phyloP scores from a whole-genome alignment of 2,329 filamentous ascomycete species.

The Sarocladiaceae sp. region DNA sequence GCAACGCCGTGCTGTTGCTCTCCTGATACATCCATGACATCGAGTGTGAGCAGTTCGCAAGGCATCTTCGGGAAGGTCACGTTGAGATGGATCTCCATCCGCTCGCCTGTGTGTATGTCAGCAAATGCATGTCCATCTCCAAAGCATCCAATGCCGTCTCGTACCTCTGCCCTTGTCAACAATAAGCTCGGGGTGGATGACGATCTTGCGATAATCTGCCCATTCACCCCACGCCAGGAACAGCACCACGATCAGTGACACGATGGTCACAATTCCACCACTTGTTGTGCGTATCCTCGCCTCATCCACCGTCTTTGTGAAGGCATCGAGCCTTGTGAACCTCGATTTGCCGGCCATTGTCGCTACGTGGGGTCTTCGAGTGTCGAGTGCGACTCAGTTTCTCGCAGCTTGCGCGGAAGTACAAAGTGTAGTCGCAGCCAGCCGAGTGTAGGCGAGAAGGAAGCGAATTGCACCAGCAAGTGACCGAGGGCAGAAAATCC shows the following conservation, averaged over 20 bases:
- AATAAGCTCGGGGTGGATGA: conserved; percentile 86
- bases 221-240: conserved; percentile 95
- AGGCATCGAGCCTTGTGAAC: conserved; percentile 95
- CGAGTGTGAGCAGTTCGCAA: conserved; percentile 91
- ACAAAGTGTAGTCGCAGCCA: not conserved
- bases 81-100: conserved; percentile 99
- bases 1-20: conserved; percentile 94
- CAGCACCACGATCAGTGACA: conserved; percentile 81
- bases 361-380: conserved; percentile 6
- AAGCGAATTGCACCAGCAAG: conserved; percentile 2
- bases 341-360: conserved; percentile 85
- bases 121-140: not conserved
- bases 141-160: conserved; percentile 15
- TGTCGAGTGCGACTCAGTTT: not conserved
- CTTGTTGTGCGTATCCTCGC: conserved; percentile 93
- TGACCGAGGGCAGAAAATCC: not conserved
- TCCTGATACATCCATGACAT: conserved; percentile 98
- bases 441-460: not conserved
- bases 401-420: not conserved
- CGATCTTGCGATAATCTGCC: conserved; percentile 82
- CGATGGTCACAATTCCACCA: conserved; percentile 90
- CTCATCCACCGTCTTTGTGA: conserved; percentile 98
- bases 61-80: conserved; percentile 91
- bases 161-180: conserved; percentile 94
- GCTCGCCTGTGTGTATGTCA: conserved; percentile 63